Conservation (phyloP, 2,329 filamentous ascomycete genomes). For the Claviceps lovelessii region DNA sequence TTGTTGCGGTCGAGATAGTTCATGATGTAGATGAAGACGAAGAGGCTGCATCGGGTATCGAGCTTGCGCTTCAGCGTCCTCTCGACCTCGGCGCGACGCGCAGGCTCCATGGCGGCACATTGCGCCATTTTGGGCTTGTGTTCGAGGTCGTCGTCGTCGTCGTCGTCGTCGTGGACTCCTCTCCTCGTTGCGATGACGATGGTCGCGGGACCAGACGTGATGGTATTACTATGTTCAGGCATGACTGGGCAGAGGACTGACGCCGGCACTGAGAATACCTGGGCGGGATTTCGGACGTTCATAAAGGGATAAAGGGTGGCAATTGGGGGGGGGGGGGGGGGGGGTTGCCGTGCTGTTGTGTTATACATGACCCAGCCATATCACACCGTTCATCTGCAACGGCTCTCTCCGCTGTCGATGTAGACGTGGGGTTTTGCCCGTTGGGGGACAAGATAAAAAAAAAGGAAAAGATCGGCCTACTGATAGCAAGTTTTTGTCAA, state of each 20-base stretch:
- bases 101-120: slow-evolving; percentile 21
- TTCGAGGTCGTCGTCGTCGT: background rate
- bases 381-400: no score
- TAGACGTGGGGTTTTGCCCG: no score
- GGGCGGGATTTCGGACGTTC: no score
- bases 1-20: slow-evolving; percentile 60
- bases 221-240: no score
- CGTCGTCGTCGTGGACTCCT: background rate
- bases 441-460: no score
- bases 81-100: slow-evolving; percentile 43
- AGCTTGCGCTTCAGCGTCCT: slow-evolving; percentile 55
- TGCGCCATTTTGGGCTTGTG: background rate
- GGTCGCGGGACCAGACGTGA: background rate
- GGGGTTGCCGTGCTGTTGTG: no score
- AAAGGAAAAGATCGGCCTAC: no score
- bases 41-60: slow-evolving; percentile 50
- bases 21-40: slow-evolving; percentile 61
- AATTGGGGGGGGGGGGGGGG: no score
- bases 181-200: background rate
- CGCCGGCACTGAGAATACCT: background rate
- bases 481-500: no score
- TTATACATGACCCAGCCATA: no score
- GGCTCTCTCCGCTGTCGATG: no score
- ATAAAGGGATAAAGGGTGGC: no score
- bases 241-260: background rate